Evolutionary conservation across 2,329 filamentous ascomycete genomes (phyloP).

Genomic region (Metarhizium rileyi): DNA sequence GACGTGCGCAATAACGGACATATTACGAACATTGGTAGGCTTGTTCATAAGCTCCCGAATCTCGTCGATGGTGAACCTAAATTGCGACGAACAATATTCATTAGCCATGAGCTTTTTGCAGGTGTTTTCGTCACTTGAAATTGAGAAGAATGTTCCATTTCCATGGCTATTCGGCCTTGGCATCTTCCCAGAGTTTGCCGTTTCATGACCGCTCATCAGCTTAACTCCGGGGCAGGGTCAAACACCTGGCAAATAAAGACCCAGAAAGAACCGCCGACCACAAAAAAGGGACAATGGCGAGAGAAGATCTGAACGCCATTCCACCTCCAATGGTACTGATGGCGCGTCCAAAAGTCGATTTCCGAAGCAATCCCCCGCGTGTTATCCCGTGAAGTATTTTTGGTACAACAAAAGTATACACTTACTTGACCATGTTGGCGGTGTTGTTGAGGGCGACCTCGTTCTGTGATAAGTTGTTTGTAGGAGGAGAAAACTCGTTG

Average conservation of each 20-base stretch:
- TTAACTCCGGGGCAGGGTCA: constrained; percentile 8
- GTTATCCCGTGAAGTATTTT: background rate
- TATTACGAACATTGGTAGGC: constrained; percentile 75
- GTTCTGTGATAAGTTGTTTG: constrained; percentile 26
- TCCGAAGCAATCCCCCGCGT: background rate
- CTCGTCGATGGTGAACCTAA: constrained; percentile 97
- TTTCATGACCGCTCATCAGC: background rate
- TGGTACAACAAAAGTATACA: constrained; percentile 27
- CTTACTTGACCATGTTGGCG: constrained; percentile 99
- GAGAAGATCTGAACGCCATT: background rate
- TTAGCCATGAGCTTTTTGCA: constrained; percentile 31
- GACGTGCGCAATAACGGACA: constrained; percentile 99
- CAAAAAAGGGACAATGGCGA: constrained; percentile 1
- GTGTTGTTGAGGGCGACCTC: constrained; percentile 48
- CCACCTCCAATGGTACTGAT: background rate
- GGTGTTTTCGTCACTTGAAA: background rate
- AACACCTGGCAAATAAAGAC: background rate
- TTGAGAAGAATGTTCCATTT: too few relatives aligned
- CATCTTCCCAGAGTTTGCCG: background rate
- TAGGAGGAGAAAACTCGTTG: constrained; percentile 18
- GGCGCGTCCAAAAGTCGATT: background rate
- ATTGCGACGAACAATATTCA: constrained; percentile 18
- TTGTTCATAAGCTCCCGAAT: constrained; percentile 72
- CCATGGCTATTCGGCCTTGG: background rate
- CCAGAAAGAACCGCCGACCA: background rate